Evolutionary conservation across 73 alveolate species (phyloP).

Genomic region (Symbiodinium pilosum): DNA sequence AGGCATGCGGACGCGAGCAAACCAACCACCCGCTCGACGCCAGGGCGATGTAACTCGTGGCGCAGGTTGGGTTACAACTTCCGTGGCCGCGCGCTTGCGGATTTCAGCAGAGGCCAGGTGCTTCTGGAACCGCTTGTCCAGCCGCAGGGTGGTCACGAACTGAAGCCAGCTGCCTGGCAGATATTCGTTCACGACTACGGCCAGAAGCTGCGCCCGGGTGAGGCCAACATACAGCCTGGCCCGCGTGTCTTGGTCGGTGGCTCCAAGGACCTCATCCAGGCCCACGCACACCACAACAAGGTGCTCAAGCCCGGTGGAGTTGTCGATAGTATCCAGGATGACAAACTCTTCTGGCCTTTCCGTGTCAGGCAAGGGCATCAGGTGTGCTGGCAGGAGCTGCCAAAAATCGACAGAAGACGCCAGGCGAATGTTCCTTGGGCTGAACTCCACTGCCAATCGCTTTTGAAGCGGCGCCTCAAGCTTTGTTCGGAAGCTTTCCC

Average conservation of each 20-base stretch:
- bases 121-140: neutral
- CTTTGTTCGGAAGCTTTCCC: neutral
- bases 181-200: constrained; percentile 2
- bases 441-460: neutral
- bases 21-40: neutral
- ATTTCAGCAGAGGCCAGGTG: neutral
- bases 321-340: neutral
- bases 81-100: constrained; percentile 14
- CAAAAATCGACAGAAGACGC: neutral
- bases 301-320: constrained; percentile 12
- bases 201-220: constrained; percentile 49
- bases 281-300: constrained; percentile 18
- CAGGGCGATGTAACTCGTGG: neutral
- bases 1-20: neutral
- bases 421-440: neutral
- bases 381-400: neutral
- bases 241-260: neutral
- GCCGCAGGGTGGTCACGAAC: constrained; percentile 14
- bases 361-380: neutral
- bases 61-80: neutral
- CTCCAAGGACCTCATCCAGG: neutral
- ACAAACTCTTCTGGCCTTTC: neutral
- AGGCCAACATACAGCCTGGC: neutral
- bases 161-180: constrained; percentile 36
- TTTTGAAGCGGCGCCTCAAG: neutral